Evolutionary conservation across 1,284 basidiomycete genomes (phyloP).

Genomic region (Moniliophthora roreri): DNA sequence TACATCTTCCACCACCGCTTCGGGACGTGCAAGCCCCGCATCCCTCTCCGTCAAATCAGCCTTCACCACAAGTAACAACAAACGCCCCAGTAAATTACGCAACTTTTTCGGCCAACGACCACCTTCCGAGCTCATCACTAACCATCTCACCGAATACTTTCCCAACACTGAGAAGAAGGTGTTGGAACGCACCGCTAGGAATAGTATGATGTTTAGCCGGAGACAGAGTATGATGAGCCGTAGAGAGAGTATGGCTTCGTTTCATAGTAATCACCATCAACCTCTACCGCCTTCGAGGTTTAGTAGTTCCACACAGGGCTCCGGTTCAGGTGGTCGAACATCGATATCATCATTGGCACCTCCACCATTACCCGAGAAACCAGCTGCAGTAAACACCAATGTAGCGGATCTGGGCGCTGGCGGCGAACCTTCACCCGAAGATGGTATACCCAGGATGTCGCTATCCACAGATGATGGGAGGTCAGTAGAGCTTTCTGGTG

Average conservation of each 20-base stretch:
- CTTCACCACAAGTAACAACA: no score
- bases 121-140: slow-evolving; percentile 95
- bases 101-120: slow-evolving; percentile 99
- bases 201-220: slow-evolving; percentile 74
- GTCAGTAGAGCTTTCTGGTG: slow-evolving; percentile 53
- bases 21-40: slow-evolving; percentile 31
- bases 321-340: slow-evolving; percentile 40
- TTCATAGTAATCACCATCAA: slow-evolving; percentile 27
- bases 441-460: slow-evolving; percentile 61
- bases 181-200: slow-evolving; percentile 78
- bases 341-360: slow-evolving; percentile 49
- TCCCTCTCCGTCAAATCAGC: slow-evolving; percentile 28
- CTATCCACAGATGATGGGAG: slow-evolving; percentile 69
- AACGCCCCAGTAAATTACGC: slow-evolving; percentile 73
- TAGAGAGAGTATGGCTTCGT: slow-evolving; percentile 52
- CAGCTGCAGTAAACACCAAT: slow-evolving; percentile 24
- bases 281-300: slow-evolving; percentile 49
- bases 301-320: slow-evolving; percentile 71
- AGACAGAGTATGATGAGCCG: slow-evolving; percentile 33
- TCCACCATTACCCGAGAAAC: slow-evolving; percentile 42
- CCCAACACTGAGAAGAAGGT: slow-evolving; percentile 90
- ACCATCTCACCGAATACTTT: slow-evolving; percentile 96
- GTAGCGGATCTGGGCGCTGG: slow-evolving; percentile 16
- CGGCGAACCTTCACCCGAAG: slow-evolving; percentile 27
- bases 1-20: slow-evolving; percentile 1